A percentile compares a stretch with the other conserved stretches of the same genome.
phyloP scores from a whole-genome alignment of 129 eudicot species.

The Flaveria trinervia region DNA sequence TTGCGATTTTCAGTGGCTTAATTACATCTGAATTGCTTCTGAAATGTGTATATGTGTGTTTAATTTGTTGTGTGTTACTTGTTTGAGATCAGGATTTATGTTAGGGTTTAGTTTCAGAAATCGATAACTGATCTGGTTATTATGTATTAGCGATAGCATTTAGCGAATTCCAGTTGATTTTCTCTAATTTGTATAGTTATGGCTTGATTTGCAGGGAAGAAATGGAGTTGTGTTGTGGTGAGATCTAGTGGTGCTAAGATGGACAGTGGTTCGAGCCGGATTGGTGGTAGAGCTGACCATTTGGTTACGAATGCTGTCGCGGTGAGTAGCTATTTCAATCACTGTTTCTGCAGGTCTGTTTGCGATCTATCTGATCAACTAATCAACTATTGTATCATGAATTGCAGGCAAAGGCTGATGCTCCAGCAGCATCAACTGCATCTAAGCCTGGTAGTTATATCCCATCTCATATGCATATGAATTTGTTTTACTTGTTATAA shows the following conservation, averaged over 20 bases:
- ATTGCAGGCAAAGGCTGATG: conserved; percentile 49
- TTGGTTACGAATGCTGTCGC: conserved; percentile 70
- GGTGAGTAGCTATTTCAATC: conserved; percentile 38
- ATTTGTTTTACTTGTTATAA: neutral
- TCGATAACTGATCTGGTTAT: neutral
- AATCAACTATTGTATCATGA: neutral
- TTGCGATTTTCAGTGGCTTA: neutral
- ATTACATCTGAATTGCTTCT: conserved; percentile 3
- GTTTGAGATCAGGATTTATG: neutral
- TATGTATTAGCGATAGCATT: neutral
- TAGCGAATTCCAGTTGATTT: neutral
- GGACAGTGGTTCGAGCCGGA: conserved; percentile 22
- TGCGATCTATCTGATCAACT: conserved; percentile 11
- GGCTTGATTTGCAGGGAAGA: conserved; percentile 47
- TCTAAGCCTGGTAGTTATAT: conserved; percentile 48
- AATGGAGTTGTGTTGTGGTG: conserved; percentile 39
- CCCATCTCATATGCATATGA: conserved; percentile 12
- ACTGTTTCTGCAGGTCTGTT: neutral
- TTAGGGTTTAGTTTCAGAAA: conserved; percentile 12
- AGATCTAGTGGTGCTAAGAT: conserved; percentile 48
- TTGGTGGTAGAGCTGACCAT: conserved; percentile 39
- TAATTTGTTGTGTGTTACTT: neutral
- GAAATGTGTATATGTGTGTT: neutral
- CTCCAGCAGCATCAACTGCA: conserved; percentile 37
- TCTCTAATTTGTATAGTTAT: neutral